These are phyloP conservation scores for Claviceps quebecensis DNA, from an alignment of 2,329 filamentous ascomycete species.

Conservation along the genomic window DNA sequence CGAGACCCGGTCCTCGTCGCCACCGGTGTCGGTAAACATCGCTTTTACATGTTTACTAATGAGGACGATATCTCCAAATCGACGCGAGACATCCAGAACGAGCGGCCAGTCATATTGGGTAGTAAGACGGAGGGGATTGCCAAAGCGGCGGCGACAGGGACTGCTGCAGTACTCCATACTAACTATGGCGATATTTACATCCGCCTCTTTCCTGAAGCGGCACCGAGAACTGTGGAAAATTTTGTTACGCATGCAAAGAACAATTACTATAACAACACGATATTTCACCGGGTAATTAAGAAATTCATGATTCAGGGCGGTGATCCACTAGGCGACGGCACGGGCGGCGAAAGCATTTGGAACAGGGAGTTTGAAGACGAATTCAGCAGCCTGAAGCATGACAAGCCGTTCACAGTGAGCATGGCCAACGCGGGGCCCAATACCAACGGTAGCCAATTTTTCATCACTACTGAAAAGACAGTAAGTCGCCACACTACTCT, in stretches of 20 bases:
- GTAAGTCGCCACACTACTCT: slow-evolving; percentile 30
- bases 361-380: slow-evolving; percentile 91
- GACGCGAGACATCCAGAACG: slow-evolving; percentile 84
- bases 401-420: slow-evolving; percentile 89
- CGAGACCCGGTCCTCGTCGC: slow-evolving; percentile 79
- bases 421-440: slow-evolving; percentile 97
- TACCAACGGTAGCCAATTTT: slow-evolving; percentile 94
- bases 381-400: slow-evolving; percentile 79
- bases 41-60: slow-evolving; percentile 98
- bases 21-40: slow-evolving; percentile 73
- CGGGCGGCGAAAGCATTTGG: slow-evolving; percentile 84
- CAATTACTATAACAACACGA: slow-evolving; percentile 93
- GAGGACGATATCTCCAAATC: slow-evolving; percentile 71
- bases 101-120: slow-evolving; percentile 61
- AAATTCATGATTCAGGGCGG: slow-evolving; percentile 99
- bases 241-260: slow-evolving; percentile 83
- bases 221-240: slow-evolving; percentile 92
- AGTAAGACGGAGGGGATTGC: slow-evolving; percentile 36
- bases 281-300: slow-evolving; percentile 92
- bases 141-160: slow-evolving; percentile 59
- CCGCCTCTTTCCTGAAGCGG: slow-evolving; percentile 81
- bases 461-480: slow-evolving; percentile 95
- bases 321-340: slow-evolving; percentile 82
- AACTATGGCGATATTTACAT: slow-evolving; percentile 89
- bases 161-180: slow-evolving; percentile 75